Base-by-base conservation (phyloP, 768 basidiomycete genomes). In the Tricholoma sp. region DNA sequence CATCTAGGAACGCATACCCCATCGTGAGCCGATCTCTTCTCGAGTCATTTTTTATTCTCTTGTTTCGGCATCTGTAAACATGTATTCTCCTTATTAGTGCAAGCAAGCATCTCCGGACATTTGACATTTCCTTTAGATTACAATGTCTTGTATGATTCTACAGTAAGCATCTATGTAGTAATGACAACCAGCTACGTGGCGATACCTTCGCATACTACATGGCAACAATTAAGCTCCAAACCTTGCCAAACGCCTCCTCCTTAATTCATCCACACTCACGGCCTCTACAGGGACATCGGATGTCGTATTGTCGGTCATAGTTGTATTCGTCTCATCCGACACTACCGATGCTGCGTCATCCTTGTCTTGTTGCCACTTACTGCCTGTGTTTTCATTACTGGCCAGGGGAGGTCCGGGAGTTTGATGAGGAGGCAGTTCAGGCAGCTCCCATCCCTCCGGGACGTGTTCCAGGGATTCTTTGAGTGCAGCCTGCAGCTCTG, bases 401-500 rank as follows among this genome's bases (percentile, higher is more conserved):
- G 32, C 27, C 7, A 11, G 14, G 46, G 55, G 21, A 22, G 47
- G 51, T n/a, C 50, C 54, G 29, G 61, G 59, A 19, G 37, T 49
- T 47, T 57, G 49, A 27, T 50, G 61, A 27, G 52, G 41, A 55
- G 59, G 54, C 27, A 59, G 47, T 24, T 71, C 67, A 32, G 76
- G 76, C 4, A 76, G 63, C 24, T 69, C 62, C 71, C 77, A 85
- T 29, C 77, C 86, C 39, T 72, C 70, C 1, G 88, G 85, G 19
- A 84, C 68, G 41, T 74, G 74, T 66, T 88, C 87, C 59, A 95
- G 74, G 35, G 92, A 94, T 2, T 91, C 94, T 66, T 76, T 85
- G 50, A 96, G 75, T 4, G 94, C 94, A 10, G 92, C 93, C 71
- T 95, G 94, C 47, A 96, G 72, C 63, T 90, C 87, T 21, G 82